Conservation (phyloP, 2,329 filamentous ascomycete genomes). For the Hymenoscyphus repandus region DNA sequence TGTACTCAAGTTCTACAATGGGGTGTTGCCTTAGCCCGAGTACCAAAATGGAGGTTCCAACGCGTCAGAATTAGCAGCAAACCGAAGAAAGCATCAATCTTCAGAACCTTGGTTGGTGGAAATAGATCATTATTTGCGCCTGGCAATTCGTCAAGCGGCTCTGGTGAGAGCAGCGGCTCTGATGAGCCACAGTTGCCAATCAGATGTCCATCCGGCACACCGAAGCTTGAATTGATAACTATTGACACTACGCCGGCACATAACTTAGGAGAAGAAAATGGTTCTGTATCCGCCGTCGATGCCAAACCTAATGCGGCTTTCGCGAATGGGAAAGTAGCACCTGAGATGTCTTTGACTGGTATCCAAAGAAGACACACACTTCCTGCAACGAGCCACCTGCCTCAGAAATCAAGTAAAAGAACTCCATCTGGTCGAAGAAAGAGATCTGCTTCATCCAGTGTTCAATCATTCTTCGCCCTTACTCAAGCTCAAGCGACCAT, state of each 20-base stretch:
- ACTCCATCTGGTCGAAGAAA: slow-evolving; percentile 63
- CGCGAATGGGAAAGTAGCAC: slow-evolving; percentile 8
- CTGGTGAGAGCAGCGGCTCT: slow-evolving; percentile 21
- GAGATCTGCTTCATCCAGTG: slow-evolving; percentile 55
- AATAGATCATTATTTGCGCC: background rate
- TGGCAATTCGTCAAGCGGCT: background rate
- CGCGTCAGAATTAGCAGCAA: slow-evolving; percentile 35
- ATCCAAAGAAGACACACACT: slow-evolving; percentile 44
- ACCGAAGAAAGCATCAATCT: slow-evolving; percentile 4
- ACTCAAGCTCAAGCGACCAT: slow-evolving; percentile 71
- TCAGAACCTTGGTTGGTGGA: slow-evolving; percentile 11
- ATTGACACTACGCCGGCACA: slow-evolving; percentile 10
- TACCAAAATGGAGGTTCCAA: slow-evolving; percentile 86
- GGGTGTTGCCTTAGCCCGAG: slow-evolving; percentile 79
- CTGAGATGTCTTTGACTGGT: slow-evolving; percentile 34
- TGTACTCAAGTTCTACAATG: slow-evolving; percentile 73
- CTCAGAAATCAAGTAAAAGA: slow-evolving; percentile 30
- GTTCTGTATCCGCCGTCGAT: slow-evolving; percentile 22
- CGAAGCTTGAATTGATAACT: slow-evolving; percentile 17
- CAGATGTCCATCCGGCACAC: background rate
- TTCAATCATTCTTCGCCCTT: slow-evolving; percentile 72
- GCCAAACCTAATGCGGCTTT: slow-evolving; percentile 12
- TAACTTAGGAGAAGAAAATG: slow-evolving; percentile 11
- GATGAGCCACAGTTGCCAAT: slow-evolving; percentile 11
- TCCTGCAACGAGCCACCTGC: slow-evolving; percentile 36